Base-by-base conservation (phyloP, 1,139 yeast species). In the Suhomyces ambrosiae region DNA sequence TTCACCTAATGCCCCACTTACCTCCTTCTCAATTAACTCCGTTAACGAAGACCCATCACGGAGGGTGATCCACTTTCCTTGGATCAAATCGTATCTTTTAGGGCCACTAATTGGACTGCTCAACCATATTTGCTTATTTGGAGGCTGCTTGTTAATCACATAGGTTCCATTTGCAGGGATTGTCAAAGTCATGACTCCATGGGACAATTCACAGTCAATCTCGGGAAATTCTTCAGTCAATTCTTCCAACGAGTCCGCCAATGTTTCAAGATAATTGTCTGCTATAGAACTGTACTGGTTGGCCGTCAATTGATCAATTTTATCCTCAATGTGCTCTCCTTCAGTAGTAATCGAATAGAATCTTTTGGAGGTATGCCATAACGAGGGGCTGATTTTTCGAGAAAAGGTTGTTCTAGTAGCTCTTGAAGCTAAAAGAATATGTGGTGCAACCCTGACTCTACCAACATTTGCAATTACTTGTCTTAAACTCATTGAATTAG, bases 61-160 rank as follows among this genome's bases (percentile, higher is more conserved):
- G 38, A 82, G 61, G 2, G 84, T 78, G 17, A 75, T 57, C 90
- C 90, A 82, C 40, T 65, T 63, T 5, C 80, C 80, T 22, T 69
- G 62, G 30, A 79, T 66, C 49, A 71, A 68, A 54, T 82, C 89
- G 54, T 77, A 68, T 40, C 78, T 53, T 54, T 87, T 86, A 9
- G 97, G 97, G 0, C 97, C 97, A n/a, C 94, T 85, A 4, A 86
- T 54, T 0, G 97, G 97, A 27, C 95, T 85, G 44, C 94, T 80
- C 37, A 88, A 73, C 97, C 97, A 89, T 27, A 89, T 82, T 59
- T 89, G 97, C 60, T 84, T 83, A 61, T 87, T 89, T 2, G 96
- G 95, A 1, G 97, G 96, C 63, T 90, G 96, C 56, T 87, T 87
- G 65, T 89, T 90, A 50, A 90, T 81, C 23, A 89, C 95, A 58